Percentiles rank a stretch among this genome's conserved stretches.
These are phyloP conservation scores for Mucuna pruriens DNA, from an alignment of 306 rosid species.

Conservation along the genomic window DNA sequence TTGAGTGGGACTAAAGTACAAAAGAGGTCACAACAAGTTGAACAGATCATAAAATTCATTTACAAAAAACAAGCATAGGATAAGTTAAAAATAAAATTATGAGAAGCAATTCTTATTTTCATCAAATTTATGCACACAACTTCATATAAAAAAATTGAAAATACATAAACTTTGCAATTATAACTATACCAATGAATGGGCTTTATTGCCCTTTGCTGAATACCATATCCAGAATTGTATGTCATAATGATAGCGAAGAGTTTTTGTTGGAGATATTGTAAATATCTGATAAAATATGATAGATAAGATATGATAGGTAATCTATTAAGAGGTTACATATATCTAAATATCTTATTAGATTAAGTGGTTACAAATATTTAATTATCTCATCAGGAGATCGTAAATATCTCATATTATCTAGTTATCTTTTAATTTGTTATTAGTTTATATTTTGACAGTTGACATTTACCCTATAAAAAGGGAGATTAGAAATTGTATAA, in stretches of 20 bases:
- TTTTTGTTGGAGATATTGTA: no score
- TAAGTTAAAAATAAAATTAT: background rate
- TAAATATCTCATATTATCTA: no score
- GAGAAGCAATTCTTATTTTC: slow-evolving; percentile 23
- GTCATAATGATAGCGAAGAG: slow-evolving; percentile 3
- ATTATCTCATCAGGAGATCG: no score
- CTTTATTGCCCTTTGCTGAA: slow-evolving; percentile 13
- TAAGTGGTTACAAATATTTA: no score
- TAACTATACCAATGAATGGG: background rate
- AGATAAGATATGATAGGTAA: no score
- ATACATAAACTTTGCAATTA: background rate
- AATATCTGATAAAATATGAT: no score
- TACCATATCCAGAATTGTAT: background rate
- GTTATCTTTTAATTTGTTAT: no score
- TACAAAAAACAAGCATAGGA: background rate
- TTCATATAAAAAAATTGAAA: slow-evolving; percentile 16
- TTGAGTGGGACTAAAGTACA: slow-evolving; percentile 4
- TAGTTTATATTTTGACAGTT: no score
- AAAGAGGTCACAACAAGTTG: slow-evolving; percentile 26
- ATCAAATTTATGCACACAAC: slow-evolving; percentile 14
- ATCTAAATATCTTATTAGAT: no score
- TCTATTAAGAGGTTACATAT: no score
- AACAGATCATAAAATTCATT: slow-evolving; percentile 32
- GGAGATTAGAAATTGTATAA: no score
- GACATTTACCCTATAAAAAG: no score